These are phyloP conservation scores for Parastagonospora avenae DNA, from an alignment of 2,329 filamentous ascomycete genomes.

Conservation along the genomic window DNA sequence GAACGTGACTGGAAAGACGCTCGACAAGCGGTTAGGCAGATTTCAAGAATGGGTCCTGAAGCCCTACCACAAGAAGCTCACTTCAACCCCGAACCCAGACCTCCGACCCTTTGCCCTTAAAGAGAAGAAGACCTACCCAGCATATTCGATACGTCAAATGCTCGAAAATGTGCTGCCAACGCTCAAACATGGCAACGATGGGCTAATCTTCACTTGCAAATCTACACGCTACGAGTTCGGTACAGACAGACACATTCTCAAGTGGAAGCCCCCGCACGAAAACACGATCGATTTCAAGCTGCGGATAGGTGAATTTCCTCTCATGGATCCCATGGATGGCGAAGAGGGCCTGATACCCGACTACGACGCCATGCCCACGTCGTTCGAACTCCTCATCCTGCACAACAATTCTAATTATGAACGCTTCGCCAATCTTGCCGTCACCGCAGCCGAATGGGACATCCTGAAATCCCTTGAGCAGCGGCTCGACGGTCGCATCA, in stretches of 20 bases:
- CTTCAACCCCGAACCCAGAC: constrained; percentile 58
- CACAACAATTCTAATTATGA: constrained; percentile 69
- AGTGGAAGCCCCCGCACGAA: constrained; percentile 96
- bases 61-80: constrained; percentile 61
- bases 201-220: constrained; percentile 95
- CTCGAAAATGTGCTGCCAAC: constrained; percentile 83
- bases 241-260: constrained; percentile 91
- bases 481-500: constrained; percentile 82
- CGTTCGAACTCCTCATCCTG: constrained; percentile 71
- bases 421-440: constrained; percentile 66
- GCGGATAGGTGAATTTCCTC: constrained; percentile 72
- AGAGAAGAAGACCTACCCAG: constrained; percentile 87
- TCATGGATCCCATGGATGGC: constrained; percentile 70
- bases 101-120: constrained; percentile 76
- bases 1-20: constrained; percentile 74
- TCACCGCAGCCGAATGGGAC: constrained; percentile 83
- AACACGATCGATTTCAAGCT: constrained; percentile 95
- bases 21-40: constrained; percentile 88
- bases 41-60: constrained; percentile 78
- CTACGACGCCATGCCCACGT: constrained; percentile 77
- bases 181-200: constrained; percentile 92
- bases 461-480: constrained; percentile 73
- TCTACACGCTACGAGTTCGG: constrained; percentile 84
- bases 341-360: constrained; percentile 71
- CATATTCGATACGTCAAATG: constrained; percentile 78